Evolutionary conservation across 169 alveolate species (phyloP).

Genomic region (Plasmodium sp.): DNA sequence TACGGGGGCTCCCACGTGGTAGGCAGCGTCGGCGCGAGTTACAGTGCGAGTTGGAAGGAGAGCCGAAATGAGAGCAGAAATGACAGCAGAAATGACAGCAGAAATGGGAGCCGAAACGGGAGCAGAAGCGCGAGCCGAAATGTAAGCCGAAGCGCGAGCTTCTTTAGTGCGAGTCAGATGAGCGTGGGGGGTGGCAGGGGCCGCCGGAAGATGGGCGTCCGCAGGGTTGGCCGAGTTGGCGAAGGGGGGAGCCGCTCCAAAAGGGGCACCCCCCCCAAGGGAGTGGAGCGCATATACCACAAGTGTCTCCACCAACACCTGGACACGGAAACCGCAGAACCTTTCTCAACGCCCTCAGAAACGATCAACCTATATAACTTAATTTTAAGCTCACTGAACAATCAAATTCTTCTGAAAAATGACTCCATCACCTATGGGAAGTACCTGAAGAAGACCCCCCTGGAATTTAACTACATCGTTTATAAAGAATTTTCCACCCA

Average conservation of each 20-base stretch:
- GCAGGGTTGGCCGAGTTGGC: background rate
- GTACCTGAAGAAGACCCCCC: slow-evolving; percentile 8
- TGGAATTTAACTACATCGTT: slow-evolving; percentile 44
- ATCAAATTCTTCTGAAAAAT: background rate
- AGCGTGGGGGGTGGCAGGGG: background rate
- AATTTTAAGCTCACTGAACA: slow-evolving; percentile 1
- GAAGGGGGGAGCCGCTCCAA: background rate
- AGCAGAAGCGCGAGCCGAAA: background rate
- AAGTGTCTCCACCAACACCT: background rate
- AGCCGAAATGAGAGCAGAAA: background rate
- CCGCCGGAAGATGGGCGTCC: background rate
- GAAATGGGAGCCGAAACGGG: background rate
- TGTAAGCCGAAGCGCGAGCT: background rate
- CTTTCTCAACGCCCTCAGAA: slow-evolving; percentile 29
- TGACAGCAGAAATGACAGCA: background rate
- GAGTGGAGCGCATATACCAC: background rate
- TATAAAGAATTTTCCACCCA: slow-evolving; percentile 46
- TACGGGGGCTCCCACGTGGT: background rate
- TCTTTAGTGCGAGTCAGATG: background rate
- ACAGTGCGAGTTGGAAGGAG: too few species aligned
- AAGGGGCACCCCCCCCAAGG: background rate
- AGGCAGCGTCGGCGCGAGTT: background rate
- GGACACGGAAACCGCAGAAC: background rate
- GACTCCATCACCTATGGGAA: slow-evolving; percentile 60
- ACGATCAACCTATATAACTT: slow-evolving; percentile 51